A percentile compares a stretch with the other conserved stretches of the same genome.
These are phyloP conservation scores for Drechslerella dactyloides DNA, from an alignment of 2,329 filamentous ascomycete genomes.

Conservation along the genomic window DNA sequence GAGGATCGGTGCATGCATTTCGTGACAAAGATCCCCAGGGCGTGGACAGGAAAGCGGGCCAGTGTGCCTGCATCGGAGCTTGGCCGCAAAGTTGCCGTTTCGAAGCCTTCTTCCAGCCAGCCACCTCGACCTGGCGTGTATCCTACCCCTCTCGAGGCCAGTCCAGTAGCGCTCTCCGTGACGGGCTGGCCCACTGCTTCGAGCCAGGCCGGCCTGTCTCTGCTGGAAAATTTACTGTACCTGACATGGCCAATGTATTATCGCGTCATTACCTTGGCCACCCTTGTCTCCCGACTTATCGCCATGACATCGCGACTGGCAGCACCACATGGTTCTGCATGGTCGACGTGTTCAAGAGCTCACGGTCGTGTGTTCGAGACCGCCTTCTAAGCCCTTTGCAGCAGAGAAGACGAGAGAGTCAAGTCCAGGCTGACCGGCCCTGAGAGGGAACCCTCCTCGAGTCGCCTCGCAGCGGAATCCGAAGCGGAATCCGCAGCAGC, in stretches of 20 bases:
- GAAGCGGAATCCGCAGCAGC: not conserved
- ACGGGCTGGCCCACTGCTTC: constrained; percentile 12
- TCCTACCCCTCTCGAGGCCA: constrained; percentile 7
- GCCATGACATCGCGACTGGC: not conserved
- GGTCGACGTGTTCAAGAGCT: not conserved
- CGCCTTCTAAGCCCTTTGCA: not conserved
- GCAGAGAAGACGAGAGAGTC: not conserved
- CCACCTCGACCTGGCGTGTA: constrained; percentile 6
- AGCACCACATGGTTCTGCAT: not conserved
- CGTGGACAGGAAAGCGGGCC: not conserved
- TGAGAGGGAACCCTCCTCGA: too few relatives aligned
- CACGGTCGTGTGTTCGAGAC: not conserved
- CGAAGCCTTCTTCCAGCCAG: constrained; percentile 6
- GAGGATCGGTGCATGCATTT: not conserved
- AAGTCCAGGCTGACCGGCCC: not conserved
- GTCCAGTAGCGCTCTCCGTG: constrained; percentile 11
- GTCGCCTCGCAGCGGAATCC: not conserved
- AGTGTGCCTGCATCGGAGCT: constrained; percentile 2
- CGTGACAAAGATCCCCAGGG: constrained; percentile 2
- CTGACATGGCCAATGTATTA: constrained; percentile 18
- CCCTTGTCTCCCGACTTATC: constrained; percentile 18
- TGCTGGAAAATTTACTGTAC: constrained; percentile 6
- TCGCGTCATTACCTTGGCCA: constrained; percentile 21
- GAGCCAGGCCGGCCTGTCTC: not conserved
- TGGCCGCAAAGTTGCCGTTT: constrained; percentile 1